Evolutionary conservation across 768 basidiomycete species (phyloP).

Genomic region (Kwoniella dejecticola): DNA sequence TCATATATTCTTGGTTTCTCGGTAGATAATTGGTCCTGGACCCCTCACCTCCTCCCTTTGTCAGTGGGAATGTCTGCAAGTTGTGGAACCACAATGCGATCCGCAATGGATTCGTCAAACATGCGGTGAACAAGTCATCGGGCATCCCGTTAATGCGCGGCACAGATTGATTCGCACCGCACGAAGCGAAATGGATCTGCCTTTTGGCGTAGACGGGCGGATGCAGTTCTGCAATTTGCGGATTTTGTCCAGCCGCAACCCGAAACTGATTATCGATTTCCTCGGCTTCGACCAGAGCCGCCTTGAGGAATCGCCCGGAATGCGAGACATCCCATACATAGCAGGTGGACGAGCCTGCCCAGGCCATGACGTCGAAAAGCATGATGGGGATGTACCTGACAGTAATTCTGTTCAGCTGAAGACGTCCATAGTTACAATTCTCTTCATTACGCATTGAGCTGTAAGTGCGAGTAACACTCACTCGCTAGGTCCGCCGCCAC

Average conservation of each 20-base stretch:
- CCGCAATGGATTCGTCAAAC: slow-evolving; percentile 38
- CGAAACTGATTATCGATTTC: slow-evolving; percentile 49
- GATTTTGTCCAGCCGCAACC: slow-evolving; percentile 33
- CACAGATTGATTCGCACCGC: slow-evolving; percentile 35
- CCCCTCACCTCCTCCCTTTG: slow-evolving; percentile 18
- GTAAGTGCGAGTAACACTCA: slow-evolving; percentile 22
- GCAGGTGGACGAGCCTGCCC: slow-evolving; percentile 45
- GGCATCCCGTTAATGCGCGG: slow-evolving; percentile 41
- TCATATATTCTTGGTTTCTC: slow-evolving; percentile 30
- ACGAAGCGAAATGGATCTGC: slow-evolving; percentile 50
- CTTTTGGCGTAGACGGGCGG: slow-evolving; percentile 41
- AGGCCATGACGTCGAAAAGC: slow-evolving; percentile 46
- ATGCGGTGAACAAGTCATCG: slow-evolving; percentile 48
- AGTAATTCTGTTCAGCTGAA: no score
- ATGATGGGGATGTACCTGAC: slow-evolving; percentile 53
- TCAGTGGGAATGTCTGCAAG: slow-evolving; percentile 45
- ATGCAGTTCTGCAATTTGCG: slow-evolving; percentile 33
- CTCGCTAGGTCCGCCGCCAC: slow-evolving; percentile 44
- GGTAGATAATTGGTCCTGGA: slow-evolving; percentile 18
- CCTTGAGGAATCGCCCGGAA: slow-evolving; percentile 44
- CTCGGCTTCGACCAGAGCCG: slow-evolving; percentile 39
- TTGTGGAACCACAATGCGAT: slow-evolving; percentile 42
- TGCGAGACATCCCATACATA: slow-evolving; percentile 49
- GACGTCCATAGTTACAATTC: no score
- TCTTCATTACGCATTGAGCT: no score